phyloP scores from a whole-genome alignment of 2,329 filamentous ascomycete species.

The Sclerotinia sclerotiorum region DNA sequence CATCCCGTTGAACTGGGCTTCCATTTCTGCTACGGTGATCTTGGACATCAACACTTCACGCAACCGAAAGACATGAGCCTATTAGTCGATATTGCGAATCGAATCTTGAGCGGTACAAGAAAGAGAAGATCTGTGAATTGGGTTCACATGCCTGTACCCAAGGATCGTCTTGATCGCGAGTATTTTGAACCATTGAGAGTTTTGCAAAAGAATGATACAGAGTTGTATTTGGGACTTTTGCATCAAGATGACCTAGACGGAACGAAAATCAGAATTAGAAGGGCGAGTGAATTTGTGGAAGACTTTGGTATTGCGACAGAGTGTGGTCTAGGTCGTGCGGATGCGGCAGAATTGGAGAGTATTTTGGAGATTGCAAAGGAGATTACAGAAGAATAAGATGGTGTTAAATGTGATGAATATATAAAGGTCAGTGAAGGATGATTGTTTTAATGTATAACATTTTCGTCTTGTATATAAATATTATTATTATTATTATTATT shows the following conservation, averaged over 20 bases:
- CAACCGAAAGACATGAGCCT: constrained; percentile 41
- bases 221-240: constrained; percentile 46
- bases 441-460: not conserved
- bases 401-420: not conserved
- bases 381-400: constrained; percentile 1
- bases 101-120: constrained; percentile 32
- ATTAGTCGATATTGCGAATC: constrained; percentile 44
- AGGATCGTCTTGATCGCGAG: constrained; percentile 40
- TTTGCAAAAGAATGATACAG: constrained; percentile 38
- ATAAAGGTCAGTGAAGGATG: not conserved
- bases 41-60: constrained; percentile 46
- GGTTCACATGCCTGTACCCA: constrained; percentile 49
- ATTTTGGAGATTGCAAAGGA: constrained; percentile 23
- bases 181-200: constrained; percentile 45
- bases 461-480: not conserved
- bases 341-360: constrained; percentile 26
- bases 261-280: constrained; percentile 43
- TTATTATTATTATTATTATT: not conserved
- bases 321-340: constrained; percentile 44
- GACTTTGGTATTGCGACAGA: constrained; percentile 46
- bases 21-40: constrained; percentile 51
- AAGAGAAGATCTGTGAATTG: constrained; percentile 42
- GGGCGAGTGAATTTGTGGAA: constrained; percentile 39
- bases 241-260: constrained; percentile 44
- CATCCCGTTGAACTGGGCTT: constrained; percentile 46